Evolutionary conservation across 192 early-diverging fungal genomes (phyloP).

Genomic region (Podila horticola): DNA sequence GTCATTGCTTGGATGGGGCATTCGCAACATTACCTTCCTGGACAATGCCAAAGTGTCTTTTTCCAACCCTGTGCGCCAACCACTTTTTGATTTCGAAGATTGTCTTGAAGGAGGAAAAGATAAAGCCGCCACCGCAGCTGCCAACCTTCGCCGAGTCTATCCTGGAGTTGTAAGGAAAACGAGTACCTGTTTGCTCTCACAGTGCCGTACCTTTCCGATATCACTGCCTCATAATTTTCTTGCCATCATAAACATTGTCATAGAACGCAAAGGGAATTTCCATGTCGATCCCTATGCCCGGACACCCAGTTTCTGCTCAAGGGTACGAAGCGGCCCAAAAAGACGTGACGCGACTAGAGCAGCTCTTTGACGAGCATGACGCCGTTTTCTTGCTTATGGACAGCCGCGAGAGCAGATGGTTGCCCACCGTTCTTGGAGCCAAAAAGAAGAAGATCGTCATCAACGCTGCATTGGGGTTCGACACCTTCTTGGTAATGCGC

Average conservation of each 20-base stretch:
- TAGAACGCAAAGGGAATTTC: conserved; percentile 75
- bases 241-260: background rate
- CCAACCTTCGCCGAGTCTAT: conserved; percentile 75
- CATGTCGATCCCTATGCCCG: conserved; percentile 96
- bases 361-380: conserved; percentile 82
- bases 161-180: conserved; percentile 73
- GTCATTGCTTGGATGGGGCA: conserved; percentile 90
- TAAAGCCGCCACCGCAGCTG: conserved; percentile 91
- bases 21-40: conserved; percentile 93
- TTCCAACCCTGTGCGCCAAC: conserved; percentile 97
- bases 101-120: conserved; percentile 85
- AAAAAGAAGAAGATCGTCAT: conserved; percentile 84
- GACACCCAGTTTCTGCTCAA: conserved; percentile 73
- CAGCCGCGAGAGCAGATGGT: conserved; percentile 95
- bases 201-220: background rate
- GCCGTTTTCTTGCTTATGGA: conserved; percentile 93
- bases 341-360: conserved; percentile 64
- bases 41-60: conserved; percentile 93
- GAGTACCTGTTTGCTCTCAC: background rate
- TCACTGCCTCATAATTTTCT: background rate
- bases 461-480: conserved; percentile 95
- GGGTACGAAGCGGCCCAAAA: conserved; percentile 44
- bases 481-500: conserved; percentile 95
- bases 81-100: conserved; percentile 92
- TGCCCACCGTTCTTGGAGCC: conserved; percentile 89